Evolutionary conservation across 768 basidiomycete genomes (phyloP).

Genomic region (Phylloporus arenicola): DNA sequence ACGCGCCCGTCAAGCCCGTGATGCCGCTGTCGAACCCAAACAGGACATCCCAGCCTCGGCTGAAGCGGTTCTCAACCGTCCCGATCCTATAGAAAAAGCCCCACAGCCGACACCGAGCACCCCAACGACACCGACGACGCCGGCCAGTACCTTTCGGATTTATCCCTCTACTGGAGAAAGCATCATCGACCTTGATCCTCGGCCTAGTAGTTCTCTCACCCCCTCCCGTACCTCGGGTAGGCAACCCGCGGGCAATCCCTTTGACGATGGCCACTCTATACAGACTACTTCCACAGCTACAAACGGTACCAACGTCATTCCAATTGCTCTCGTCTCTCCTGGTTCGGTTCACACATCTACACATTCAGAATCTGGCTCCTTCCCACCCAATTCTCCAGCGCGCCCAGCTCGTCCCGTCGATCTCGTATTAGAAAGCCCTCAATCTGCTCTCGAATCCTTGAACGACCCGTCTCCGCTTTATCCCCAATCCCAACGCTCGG

Average conservation of each 20-base stretch:
- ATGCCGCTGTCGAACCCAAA: slow-evolving; percentile 37
- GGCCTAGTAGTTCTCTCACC: slow-evolving; percentile 33
- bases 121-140: slow-evolving; percentile 2
- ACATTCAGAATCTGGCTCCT: slow-evolving; percentile 29
- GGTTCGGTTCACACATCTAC: slow-evolving; percentile 37
- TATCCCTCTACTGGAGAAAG: slow-evolving; percentile 44
- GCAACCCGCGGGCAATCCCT: slow-evolving; percentile 52
- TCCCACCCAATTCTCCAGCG: slow-evolving; percentile 36
- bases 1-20: slow-evolving; percentile 35
- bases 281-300: slow-evolving; percentile 70
- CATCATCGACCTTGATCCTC: slow-evolving; percentile 58
- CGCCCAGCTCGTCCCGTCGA: slow-evolving; percentile 59
- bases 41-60: slow-evolving; percentile 68
- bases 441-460: slow-evolving; percentile 51
- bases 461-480: slow-evolving; percentile 31
- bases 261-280: slow-evolving; percentile 72
- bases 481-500: slow-evolving; percentile 50
- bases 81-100: slow-evolving; percentile 73
- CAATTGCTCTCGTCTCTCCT: slow-evolving; percentile 73
- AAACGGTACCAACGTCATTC: slow-evolving; percentile 80
- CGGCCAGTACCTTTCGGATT: slow-evolving; percentile 39
- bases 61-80: slow-evolving; percentile 71
- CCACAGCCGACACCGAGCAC: slow-evolving; percentile 1
- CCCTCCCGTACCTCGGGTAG: slow-evolving; percentile 15
- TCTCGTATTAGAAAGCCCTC: slow-evolving; percentile 56